Evolutionary conservation across 371 early-diverging fungal species (phyloP).

Genomic region (Rhizopus delemar): DNA sequence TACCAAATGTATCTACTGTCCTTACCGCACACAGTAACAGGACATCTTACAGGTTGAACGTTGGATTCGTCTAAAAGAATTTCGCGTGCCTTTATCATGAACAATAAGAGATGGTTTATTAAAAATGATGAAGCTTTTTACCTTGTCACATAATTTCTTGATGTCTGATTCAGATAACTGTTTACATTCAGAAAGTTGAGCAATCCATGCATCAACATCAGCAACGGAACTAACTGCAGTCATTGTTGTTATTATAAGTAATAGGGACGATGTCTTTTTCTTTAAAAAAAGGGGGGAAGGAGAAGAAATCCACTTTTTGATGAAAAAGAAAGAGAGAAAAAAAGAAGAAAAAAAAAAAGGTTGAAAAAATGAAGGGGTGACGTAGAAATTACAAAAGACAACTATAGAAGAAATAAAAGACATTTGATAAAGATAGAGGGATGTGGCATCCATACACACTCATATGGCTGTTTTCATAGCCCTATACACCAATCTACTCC

Average conservation of each 20-base stretch:
- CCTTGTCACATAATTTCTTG: constrained; percentile 95
- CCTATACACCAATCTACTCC: no score
- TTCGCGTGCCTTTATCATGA: constrained; percentile 75
- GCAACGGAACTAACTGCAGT: constrained; percentile 47
- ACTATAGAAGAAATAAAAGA: no score
- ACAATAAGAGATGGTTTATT: not conserved
- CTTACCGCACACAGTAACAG: constrained; percentile 94
- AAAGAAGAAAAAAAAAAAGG: no score
- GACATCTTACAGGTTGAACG: constrained; percentile 92
- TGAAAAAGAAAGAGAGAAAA: no score
- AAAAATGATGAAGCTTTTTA: constrained; percentile 16
- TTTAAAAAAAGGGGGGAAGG: no score
- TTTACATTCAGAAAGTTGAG: constrained; percentile 85
- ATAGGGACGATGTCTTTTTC: no score
- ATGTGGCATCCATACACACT: no score
- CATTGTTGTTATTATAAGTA: constrained; percentile 21
- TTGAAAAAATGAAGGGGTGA: no score
- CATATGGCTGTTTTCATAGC: no score
- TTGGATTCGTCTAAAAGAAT: constrained; percentile 93
- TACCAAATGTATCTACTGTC: no score
- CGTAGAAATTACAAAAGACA: not conserved
- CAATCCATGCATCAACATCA: constrained; percentile 86
- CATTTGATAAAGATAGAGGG: no score
- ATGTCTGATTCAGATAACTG: constrained; percentile 91
- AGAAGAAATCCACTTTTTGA: no score